Evolutionary conservation across 106 monocot genomes (phyloP).

Genomic region (Alisma plantagoaquatica): DNA sequence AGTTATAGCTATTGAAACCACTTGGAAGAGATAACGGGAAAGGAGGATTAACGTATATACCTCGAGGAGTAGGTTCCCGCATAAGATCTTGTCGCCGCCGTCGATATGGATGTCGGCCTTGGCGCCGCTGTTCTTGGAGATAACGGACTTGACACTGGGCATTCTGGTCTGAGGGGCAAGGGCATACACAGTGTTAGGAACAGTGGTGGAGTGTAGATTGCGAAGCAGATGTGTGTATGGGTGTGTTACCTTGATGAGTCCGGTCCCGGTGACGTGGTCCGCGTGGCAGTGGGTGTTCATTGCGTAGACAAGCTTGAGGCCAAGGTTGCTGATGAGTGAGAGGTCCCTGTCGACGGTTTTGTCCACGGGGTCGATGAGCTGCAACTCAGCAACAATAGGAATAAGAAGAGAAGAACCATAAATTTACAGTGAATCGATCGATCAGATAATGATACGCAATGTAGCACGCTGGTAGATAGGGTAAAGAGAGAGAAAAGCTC

Average conservation of each 20-base stretch:
- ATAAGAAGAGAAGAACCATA: too few relatives aligned
- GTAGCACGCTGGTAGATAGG: too few relatives aligned
- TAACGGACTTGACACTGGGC: slow-evolving; percentile 74
- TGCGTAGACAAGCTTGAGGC: slow-evolving; percentile 86
- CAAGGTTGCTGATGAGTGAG: slow-evolving; percentile 61
- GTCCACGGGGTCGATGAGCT: slow-evolving; percentile 93
- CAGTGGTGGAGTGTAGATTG: not conserved
- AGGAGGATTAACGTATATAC: slow-evolving; percentile 22
- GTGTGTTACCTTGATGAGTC: slow-evolving; percentile 91
- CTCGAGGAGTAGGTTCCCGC: slow-evolving; percentile 80
- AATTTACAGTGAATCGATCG: too few relatives aligned
- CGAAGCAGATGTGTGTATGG: not conserved
- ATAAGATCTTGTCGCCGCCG: slow-evolving; percentile 64
- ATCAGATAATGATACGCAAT: too few relatives aligned
- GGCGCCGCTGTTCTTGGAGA: slow-evolving; percentile 64
- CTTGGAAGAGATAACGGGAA: not conserved
- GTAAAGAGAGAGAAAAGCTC: slow-evolving; percentile 3
- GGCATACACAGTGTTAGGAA: not conserved
- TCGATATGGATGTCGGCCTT: slow-evolving; percentile 74
- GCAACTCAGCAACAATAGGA: too few relatives aligned
- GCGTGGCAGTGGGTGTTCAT: slow-evolving; percentile 97
- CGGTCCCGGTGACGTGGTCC: slow-evolving; percentile 94
- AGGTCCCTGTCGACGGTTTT: slow-evolving; percentile 84
- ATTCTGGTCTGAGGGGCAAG: slow-evolving; percentile 41
- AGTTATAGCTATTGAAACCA: too few relatives aligned